Evolutionary conservation across 2,329 filamentous ascomycete species (phyloP).

Genomic region (Tolypocladium tundrense): DNA sequence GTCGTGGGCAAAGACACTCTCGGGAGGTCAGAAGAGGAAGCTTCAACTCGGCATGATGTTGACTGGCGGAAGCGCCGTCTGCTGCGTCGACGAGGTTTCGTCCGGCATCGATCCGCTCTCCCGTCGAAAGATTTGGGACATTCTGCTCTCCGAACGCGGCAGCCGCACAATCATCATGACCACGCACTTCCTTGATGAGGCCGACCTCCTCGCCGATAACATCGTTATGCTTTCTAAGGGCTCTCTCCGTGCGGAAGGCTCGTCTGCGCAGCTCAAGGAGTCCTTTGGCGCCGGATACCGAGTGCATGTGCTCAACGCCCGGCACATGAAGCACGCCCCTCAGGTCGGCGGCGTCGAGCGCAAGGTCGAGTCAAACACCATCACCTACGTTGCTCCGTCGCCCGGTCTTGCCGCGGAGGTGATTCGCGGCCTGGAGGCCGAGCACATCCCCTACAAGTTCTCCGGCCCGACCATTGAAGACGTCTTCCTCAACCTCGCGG

Average conservation of each 20-base stretch:
- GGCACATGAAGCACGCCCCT: constrained; percentile 34
- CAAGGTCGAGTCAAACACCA: constrained; percentile 56
- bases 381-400: constrained; percentile 60
- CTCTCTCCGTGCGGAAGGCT: constrained; percentile 69
- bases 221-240: constrained; percentile 85
- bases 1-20: constrained; percentile 66
- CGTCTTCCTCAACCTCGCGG: constrained; percentile 77
- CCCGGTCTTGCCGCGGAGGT: constrained; percentile 63
- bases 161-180: constrained; percentile 76
- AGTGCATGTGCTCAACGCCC: constrained; percentile 59
- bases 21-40: constrained; percentile 86
- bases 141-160: constrained; percentile 75
- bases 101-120: constrained; percentile 82
- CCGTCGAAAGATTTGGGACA: constrained; percentile 87
- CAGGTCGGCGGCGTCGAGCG: constrained; percentile 46
- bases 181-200: constrained; percentile 90
- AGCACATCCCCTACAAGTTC: constrained; percentile 66
- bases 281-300: constrained; percentile 74
- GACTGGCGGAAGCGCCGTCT: constrained; percentile 77
- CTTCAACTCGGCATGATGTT: constrained; percentile 93
- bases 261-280: constrained; percentile 78
- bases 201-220: constrained; percentile 78
- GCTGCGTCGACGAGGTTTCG: constrained; percentile 85
- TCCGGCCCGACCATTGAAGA: constrained; percentile 87
- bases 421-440: constrained; percentile 56